A percentile compares a stretch with the other conserved stretches of the same genome.
Evolutionary conservation across 2,329 filamentous ascomycete genomes (phyloP).

Genomic region (Penicillium sp.): DNA sequence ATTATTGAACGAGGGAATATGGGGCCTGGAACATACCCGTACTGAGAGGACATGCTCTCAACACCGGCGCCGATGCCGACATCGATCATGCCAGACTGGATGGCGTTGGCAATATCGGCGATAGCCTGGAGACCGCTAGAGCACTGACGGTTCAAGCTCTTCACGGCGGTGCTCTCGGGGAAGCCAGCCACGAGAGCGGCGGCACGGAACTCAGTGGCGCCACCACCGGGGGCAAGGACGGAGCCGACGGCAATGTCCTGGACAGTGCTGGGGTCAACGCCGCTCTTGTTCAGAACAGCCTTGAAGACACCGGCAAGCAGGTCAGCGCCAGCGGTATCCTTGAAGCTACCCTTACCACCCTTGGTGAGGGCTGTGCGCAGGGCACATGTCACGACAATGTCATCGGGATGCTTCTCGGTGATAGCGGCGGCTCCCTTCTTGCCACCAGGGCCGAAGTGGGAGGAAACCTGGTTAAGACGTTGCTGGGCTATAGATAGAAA

Average conservation of each 20-base stretch:
- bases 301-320: conserved; percentile 80
- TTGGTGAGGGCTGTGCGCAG: conserved; percentile 91
- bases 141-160: conserved; percentile 89
- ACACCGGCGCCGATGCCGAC: conserved; percentile 90
- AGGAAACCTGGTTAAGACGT: conserved; percentile 58
- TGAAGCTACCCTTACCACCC: conserved; percentile 90
- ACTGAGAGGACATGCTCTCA: conserved; percentile 92
- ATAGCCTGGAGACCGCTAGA: conserved; percentile 89
- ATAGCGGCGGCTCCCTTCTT: conserved; percentile 37
- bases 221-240: conserved; percentile 87
- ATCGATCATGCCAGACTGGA: conserved; percentile 89
- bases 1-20: background rate
- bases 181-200: conserved; percentile 88
- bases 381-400: conserved; percentile 86
- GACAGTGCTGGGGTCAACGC: conserved; percentile 81
- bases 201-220: conserved; percentile 94
- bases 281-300: conserved; percentile 76
- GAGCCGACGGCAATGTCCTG: conserved; percentile 91
- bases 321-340: conserved; percentile 86
- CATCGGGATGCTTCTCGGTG: conserved; percentile 55
- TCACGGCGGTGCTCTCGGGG: conserved; percentile 78
- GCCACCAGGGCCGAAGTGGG: conserved; percentile 50
- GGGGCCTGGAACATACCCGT: conserved; percentile 62
- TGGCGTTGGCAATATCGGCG: conserved; percentile 91
- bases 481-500: conserved; percentile 48